These are phyloP conservation scores for Camellia oleifera DNA, from an alignment of 179 eudicot species.

Conservation along the genomic window DNA sequence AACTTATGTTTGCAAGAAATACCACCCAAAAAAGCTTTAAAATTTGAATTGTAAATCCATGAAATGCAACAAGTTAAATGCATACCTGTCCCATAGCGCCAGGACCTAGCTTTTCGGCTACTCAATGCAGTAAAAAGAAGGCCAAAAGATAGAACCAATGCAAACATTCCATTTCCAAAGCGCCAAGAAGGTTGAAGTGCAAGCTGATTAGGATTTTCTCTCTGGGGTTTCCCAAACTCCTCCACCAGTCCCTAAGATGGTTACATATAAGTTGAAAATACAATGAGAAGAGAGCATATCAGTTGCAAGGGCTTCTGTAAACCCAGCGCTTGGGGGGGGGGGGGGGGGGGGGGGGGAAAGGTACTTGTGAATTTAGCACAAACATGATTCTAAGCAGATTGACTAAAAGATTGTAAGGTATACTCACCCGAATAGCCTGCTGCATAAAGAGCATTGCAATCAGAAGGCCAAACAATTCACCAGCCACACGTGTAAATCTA, in stretches of 20 bases:
- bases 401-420: slow-evolving; percentile 4
- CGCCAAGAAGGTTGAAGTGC: slow-evolving; percentile 92
- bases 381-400: not conserved
- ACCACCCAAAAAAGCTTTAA: not conserved
- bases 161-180: slow-evolving; percentile 99
- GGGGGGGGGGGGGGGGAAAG: no score
- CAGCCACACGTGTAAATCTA: slow-evolving; percentile 97
- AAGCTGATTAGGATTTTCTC: slow-evolving; percentile 60
- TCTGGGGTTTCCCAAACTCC: slow-evolving; percentile 79
- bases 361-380: not conserved
- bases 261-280: slow-evolving; percentile 6
- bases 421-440: slow-evolving; percentile 88
- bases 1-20: not conserved
- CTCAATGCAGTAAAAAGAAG: slow-evolving; percentile 79
- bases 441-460: slow-evolving; percentile 99
- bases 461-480: slow-evolving; percentile 91
- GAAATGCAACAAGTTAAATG: not conserved
- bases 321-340: not conserved
- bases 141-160: slow-evolving; percentile 92
- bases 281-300: not conserved
- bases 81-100: slow-evolving; percentile 96
- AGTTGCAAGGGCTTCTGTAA: not conserved
- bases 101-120: slow-evolving; percentile 96
- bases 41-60: not conserved
- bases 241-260: slow-evolving; percentile 80